Evolutionary conservation across 805 yeast species (phyloP).

Genomic region (Candida sphagnicola): DNA sequence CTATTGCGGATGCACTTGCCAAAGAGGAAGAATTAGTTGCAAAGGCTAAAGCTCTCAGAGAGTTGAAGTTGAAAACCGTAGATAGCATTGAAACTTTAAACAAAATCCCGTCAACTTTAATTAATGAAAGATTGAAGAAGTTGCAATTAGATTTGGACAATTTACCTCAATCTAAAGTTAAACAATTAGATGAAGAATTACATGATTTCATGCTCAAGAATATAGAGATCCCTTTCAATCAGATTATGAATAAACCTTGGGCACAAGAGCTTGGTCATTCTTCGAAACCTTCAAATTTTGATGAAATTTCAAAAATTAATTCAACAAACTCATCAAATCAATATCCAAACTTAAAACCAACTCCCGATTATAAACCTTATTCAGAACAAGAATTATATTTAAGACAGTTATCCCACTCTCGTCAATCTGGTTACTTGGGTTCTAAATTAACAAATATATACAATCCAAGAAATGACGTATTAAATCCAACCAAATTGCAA

Average conservation of each 20-base stretch:
- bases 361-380: constrained; percentile 62
- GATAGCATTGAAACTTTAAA: constrained; percentile 29
- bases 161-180: constrained; percentile 29
- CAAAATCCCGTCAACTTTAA: constrained; percentile 27
- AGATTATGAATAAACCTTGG: constrained; percentile 34
- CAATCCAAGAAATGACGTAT: constrained; percentile 62
- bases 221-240: constrained; percentile 29
- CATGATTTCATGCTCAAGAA: constrained; percentile 32
- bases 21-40: constrained; percentile 38
- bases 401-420: constrained; percentile 64
- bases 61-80: constrained; percentile 24
- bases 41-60: constrained; percentile 30
- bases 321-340: constrained; percentile 31
- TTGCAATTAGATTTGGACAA: constrained; percentile 27
- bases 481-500: constrained; percentile 51
- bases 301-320: constrained; percentile 14
- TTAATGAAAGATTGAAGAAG: constrained; percentile 24
- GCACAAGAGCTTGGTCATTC: constrained; percentile 7
- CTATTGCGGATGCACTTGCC: constrained; percentile 42
- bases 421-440: constrained; percentile 56
- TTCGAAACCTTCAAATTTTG: constrained; percentile 6
- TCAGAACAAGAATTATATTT: constrained; percentile 72
- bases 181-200: constrained; percentile 37
- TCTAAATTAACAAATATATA: constrained; percentile 62
- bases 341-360: constrained; percentile 63